A percentile compares a stretch with the other conserved stretches of the same genome.
Evolutionary conservation across 352 stramenopile genomes (phyloP).

Genomic region (Vaucheria bursata): DNA sequence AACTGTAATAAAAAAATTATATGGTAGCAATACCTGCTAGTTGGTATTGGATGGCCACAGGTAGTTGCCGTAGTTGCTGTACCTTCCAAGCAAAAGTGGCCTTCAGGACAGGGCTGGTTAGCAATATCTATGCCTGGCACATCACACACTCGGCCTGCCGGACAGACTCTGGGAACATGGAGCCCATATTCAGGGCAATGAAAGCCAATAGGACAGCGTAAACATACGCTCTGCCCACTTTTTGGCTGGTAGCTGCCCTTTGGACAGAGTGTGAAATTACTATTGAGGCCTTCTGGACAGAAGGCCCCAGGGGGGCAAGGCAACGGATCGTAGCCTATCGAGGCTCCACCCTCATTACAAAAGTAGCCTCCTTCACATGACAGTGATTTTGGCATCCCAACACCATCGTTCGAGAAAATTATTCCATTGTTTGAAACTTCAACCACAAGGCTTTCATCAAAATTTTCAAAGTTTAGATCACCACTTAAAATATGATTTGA

Average conservation of each 20-base stretch:
- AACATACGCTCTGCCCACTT: slow-evolving; percentile 63
- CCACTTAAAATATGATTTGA: too few relatives aligned
- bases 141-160: slow-evolving; percentile 84
- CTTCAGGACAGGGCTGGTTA: slow-evolving; percentile 83
- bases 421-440: too few relatives aligned
- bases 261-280: slow-evolving; percentile 85
- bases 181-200: slow-evolving; percentile 82
- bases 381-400: too few relatives aligned
- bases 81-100: slow-evolving; percentile 87
- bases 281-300: slow-evolving; percentile 66
- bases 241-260: slow-evolving; percentile 83
- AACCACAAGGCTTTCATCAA: too few relatives aligned
- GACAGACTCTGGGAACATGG: slow-evolving; percentile 81
- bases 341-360: background rate
- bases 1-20: too few relatives aligned
- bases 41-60: slow-evolving; percentile 56
- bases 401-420: too few relatives aligned
- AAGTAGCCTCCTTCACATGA: background rate
- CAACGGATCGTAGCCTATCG: background rate
- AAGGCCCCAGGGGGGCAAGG: slow-evolving; percentile 54
- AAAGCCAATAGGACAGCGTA: slow-evolving; percentile 85
- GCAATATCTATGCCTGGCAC: slow-evolving; percentile 77
- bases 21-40: background rate
- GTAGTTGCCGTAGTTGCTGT: slow-evolving; percentile 83
- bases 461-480: too few relatives aligned